Evolutionary conservation across 2,329 filamentous ascomycete genomes (phyloP), one percentile per base, ranked within the genome.

Genomic region (Aspergillus fischeri): DNA sequence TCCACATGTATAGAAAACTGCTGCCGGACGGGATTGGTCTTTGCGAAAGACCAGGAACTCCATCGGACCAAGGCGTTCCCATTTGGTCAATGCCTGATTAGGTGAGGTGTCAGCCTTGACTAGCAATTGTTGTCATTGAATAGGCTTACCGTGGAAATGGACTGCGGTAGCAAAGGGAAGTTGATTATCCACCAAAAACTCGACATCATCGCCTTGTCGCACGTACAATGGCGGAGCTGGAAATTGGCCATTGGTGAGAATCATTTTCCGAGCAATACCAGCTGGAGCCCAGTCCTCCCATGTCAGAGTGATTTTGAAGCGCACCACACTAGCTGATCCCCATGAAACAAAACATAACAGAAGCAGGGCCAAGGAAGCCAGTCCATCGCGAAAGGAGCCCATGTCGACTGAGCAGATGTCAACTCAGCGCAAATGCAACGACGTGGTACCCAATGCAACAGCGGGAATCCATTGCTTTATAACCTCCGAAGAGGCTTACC

Each of bases 21-120:
- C 64, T 67, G 5, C 80, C 79, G 0, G 83, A 77, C 5, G 71
- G 65, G 55, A 86, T 83, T 6, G 78, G 71, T 3, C 70, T 72
- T 61, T 86, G 83, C 1, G 79, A 77, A 1, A 86, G 66, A 3
- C 83, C 83, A 1, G 82, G 81, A 0, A 81, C 78, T 28, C 84
- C 84, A 54, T 86, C 84, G 0, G 81, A 79, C 82, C 82, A 85
- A 0, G 82, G 80, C 0, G 81, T 84, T 25, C 68, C 70, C 2
- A 66, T 58, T 74, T 81, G 80, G 35, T 80, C 77, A 25, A 85
- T 75, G 1, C 65, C 65, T 67, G 47, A 45, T 57, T 21, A 57
- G 47, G 42, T 20, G 24, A 51, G 4, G 11, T 17, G 20, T 38
- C 25, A 21, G 10, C 27, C 1, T 25, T 5, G 35, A 2, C 17